Evolutionary conservation across 2,329 filamentous ascomycete species (phyloP), one percentile per base, ranked within the genome.

Genomic region (Fusarium concolor): DNA sequence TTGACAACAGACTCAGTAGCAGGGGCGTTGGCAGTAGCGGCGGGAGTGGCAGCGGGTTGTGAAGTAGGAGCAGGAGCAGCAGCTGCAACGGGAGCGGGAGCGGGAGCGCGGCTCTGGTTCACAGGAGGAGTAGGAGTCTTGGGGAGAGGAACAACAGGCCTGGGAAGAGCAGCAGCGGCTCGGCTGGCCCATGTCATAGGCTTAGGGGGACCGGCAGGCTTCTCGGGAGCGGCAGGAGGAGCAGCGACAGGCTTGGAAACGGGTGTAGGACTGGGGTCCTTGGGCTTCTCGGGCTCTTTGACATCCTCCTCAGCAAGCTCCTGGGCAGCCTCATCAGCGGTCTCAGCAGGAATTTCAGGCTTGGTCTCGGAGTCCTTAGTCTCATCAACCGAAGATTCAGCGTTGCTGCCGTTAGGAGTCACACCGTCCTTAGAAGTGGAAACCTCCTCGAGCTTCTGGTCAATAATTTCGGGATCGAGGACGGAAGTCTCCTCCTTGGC

Each of bases 181-280:
- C 87, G 89, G 80, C 87, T 92, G 28, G 92, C 92, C 92, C 92
- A 95, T 28, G 88, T 89, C 83, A 91, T 87, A 41, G 89, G 88
- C 83, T 89, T 90, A 24, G 84, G 77, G 56, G 79, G 79, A 29
- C 70, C 77, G 37, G 82, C 79, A 51, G 83, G 83, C 77, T 84
- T 82, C 53, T 80, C 76, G 29, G 80, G 60, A 17, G 76, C 74
- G 81, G 87, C 77, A 50, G 72, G 52, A 20, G 66, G 44, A 44
- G 67, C 53, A 33, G 58, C 61, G 22, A 57, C 37, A 41, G 68
- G 64, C 76, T 78, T 77, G 53, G 79, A 75, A 39, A 81, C 81
- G 35, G 87, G 87, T 38, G 85, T 87, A 52, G 87, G 84, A 72
- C 77, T 81, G 29, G 87, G 86, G 35, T 89, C 87, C 71, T 89